Base-by-base conservation (phyloP, 768 basidiomycete genomes). In the Hericium alpestre region DNA sequence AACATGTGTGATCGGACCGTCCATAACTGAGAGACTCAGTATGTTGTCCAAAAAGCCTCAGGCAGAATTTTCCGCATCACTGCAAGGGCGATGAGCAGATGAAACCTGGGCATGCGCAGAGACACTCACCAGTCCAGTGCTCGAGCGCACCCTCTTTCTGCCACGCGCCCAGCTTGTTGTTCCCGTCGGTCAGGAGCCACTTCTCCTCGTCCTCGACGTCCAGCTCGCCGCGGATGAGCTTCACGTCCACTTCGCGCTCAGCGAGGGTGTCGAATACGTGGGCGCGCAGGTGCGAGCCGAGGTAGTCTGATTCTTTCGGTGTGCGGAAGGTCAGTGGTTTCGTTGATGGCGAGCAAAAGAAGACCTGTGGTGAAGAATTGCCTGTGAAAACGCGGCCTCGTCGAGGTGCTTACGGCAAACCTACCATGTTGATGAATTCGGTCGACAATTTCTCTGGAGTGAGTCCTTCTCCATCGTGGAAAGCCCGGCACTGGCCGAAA, bases 21-120 rank as follows among this genome's bases (percentile, higher is more conserved):
- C 32, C 8, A 32, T 10, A 32, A 10, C 9, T 6, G 32, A 32
- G 32, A 46, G n/a, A 6, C 18, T 75, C 71, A 92, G 68, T 84
- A 91, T 6, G 83, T 86, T 70, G 89, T 86, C 90, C 90, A 92
- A 60, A 86, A 74, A 12, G 79, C 62, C 58, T 86, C 79, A 0
- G 85, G 81, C 61, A 93, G 64, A n/a, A 89, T 79, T 37, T 82
- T 71, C 56, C 88, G 79, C 90, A 94, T 93, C 38, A 90, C 86
- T 87, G 57, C 2, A 18, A 12, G 12, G 23, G 22, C n/a, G 41
- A 38, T 56, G 46, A 55, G 53, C 43, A 16, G 3, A 39, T 13
- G 39, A 9, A 23, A 8, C 11, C 13, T 47, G 50, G 18, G 10
- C 12, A 15, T 2, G 10, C 20, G 16, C 12, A 40, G 22, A 38